These are phyloP conservation scores for Penicillium sp. DNA, from an alignment of 2,329 filamentous ascomycete genomes.

Conservation along the genomic window DNA sequence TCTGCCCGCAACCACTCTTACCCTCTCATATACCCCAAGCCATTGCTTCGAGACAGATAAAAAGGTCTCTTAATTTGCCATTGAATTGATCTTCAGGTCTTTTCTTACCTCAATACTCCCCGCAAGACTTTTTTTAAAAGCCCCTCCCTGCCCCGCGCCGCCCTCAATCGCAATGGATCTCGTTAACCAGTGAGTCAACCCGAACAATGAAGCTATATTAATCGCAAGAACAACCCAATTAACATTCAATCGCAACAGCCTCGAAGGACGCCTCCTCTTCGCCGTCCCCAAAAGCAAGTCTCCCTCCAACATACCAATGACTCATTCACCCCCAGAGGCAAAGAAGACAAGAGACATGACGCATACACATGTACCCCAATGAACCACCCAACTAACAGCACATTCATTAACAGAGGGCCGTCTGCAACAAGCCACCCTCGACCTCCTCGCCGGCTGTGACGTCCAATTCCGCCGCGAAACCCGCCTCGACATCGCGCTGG, in stretches of 20 bases:
- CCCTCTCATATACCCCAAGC: conserved; percentile 3
- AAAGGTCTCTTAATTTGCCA: conserved; percentile 3
- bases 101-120: neutral
- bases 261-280: conserved; percentile 91
- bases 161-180: conserved; percentile 55
- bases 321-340: conserved; percentile 12
- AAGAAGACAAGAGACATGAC: neutral
- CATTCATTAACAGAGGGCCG: conserved; percentile 71
- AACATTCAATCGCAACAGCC: conserved; percentile 54
- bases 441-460: conserved; percentile 89
- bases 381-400: conserved; percentile 11
- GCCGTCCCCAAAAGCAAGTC: conserved; percentile 95
- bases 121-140: neutral
- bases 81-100: conserved; percentile 4
- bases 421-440: conserved; percentile 81
- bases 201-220: conserved; percentile 2
- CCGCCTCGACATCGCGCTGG: conserved; percentile 93
- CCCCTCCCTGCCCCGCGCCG: conserved; percentile 15
- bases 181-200: conserved; percentile 58
- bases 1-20: conserved; percentile 4
- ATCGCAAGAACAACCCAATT: neutral
- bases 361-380: neutral
- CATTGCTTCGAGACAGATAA: conserved; percentile 7
- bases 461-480: conserved; percentile 96
- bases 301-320: conserved; percentile 15